Percentiles rank a stretch among this genome's conserved stretches.
These are phyloP conservation scores for Xylariaceae sp. DNA, from an alignment of 2,329 filamentous ascomycete genomes.

Conservation along the genomic window DNA sequence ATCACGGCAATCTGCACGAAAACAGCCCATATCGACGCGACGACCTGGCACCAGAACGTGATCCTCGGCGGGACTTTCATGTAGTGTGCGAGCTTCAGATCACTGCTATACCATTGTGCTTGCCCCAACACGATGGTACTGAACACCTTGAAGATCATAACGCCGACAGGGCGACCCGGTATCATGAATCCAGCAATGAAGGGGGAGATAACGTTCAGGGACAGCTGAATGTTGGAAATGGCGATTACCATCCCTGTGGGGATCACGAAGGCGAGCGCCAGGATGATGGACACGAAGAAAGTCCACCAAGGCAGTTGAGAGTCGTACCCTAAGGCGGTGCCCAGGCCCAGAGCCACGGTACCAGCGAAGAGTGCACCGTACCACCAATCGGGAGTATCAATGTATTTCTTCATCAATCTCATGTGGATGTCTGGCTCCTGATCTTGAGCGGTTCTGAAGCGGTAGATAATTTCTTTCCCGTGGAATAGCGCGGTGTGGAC, in stretches of 20 bases:
- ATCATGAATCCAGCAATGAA: conserved; percentile 57
- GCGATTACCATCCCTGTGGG: conserved; percentile 44
- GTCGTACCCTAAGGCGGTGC: conserved; percentile 39
- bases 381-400: conserved; percentile 52
- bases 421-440: conserved; percentile 47
- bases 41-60: conserved; percentile 45
- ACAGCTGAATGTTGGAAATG: conserved; percentile 47
- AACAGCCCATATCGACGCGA: conserved; percentile 44
- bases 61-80: conserved; percentile 41
- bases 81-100: conserved; percentile 34
- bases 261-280: conserved; percentile 41
- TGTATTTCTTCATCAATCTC: conserved; percentile 50
- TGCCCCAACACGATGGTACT: conserved; percentile 33
- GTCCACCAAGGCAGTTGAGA: conserved; percentile 51
- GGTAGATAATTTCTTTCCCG: conserved; percentile 39
- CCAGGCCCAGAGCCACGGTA: conserved; percentile 45
- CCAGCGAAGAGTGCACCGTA: conserved; percentile 38
- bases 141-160: conserved; percentile 55
- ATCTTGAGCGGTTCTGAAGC: conserved; percentile 40
- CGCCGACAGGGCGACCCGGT: conserved; percentile 49
- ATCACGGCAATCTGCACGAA: conserved; percentile 45
- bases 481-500: conserved; percentile 35
- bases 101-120: conserved; percentile 29
- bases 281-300: conserved; percentile 44
- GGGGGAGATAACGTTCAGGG: conserved; percentile 49